Base-by-base conservation (phyloP, 768 basidiomycete genomes). In the Trametes cingulata region DNA sequence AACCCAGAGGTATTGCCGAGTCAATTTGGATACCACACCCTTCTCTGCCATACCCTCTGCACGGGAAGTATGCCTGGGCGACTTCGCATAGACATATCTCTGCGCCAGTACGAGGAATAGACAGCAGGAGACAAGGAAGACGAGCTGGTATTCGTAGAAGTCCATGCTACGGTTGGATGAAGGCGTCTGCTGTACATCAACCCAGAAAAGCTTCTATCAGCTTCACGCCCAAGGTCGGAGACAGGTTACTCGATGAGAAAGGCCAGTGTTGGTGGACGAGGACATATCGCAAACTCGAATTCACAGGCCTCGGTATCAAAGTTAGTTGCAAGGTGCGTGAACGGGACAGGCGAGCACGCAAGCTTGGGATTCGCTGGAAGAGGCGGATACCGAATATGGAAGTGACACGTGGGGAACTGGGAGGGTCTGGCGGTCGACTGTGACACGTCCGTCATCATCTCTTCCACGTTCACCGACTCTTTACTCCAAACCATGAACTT, bases 1-100 rank as follows among this genome's bases (percentile, higher is more conserved):
- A 7, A 90, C 87, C 2, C 81, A 61, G 33, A 90, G 72, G 68
- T 90, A 90, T 63, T 82, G 83, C 62, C 75, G 73, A 1, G 77
- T 75, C 8, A 70, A 55, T 37, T 52, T 61, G 20, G 61, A 49
- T 20, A 60, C 61, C 2, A 48, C 49, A 10, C 12, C 14, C 9
- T 33, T 24, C n/a, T 25, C 49, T 40, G 46, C 24, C 9, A 14
- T 14, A 20, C 22, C 25, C 2, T 47, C 60, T 20, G 33, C 2
- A 0, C 36, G 33, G 7, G 29, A 3, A 3, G 17, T 48, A 61
- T 53, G 56, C 29, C 46, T 36, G 46, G 25, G 37, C n/a, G 46
- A 35, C 41, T 64, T 65, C 2, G 60, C 29, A 13, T 65, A 59
- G 19, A 69, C 33, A 50, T 69, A 66, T 20, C 64, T 65, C 41